Percentiles rank a stretch among this genome's conserved stretches.
phyloP scores from a whole-genome alignment of 139 green algal genomes.

The Coelastrella sp. region DNA sequence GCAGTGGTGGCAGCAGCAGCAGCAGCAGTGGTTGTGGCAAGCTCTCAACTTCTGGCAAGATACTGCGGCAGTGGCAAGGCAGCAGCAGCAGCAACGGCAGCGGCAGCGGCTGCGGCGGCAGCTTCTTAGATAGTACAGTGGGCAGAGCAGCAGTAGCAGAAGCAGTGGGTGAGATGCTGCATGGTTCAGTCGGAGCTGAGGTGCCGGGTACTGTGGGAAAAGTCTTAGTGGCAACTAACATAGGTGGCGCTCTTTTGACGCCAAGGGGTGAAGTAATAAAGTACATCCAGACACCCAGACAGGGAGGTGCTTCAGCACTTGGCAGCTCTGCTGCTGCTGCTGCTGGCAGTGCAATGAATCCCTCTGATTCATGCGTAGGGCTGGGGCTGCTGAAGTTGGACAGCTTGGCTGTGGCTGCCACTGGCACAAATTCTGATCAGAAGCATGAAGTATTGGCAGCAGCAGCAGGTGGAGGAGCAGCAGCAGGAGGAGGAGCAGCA shows the following conservation, averaged over 20 bases:
- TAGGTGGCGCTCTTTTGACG: background rate
- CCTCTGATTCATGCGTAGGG: background rate
- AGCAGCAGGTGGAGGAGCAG: background rate
- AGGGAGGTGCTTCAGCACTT: background rate
- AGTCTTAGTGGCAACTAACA: background rate
- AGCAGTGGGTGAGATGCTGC: background rate
- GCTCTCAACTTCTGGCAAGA: background rate
- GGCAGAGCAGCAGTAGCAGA: background rate
- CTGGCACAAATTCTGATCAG: background rate
- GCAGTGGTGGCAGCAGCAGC: constrained; percentile 5
- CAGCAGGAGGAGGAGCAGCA: background rate
- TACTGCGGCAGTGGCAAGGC: constrained; percentile 8
- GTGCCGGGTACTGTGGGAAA: background rate
- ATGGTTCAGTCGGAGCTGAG: background rate
- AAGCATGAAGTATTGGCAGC: background rate
- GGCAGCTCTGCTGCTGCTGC: background rate
- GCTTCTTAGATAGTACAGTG: background rate
- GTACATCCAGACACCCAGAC: background rate
- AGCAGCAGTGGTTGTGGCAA: background rate
- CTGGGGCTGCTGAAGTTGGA: background rate
- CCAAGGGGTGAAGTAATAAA: background rate
- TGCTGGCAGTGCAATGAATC: background rate
- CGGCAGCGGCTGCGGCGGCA: background rate
- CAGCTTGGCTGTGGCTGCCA: background rate
- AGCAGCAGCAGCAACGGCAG: constrained; percentile 32